phyloP scores from a whole-genome alignment of 2,329 filamentous ascomycete species.

The Diatrype stigma region DNA sequence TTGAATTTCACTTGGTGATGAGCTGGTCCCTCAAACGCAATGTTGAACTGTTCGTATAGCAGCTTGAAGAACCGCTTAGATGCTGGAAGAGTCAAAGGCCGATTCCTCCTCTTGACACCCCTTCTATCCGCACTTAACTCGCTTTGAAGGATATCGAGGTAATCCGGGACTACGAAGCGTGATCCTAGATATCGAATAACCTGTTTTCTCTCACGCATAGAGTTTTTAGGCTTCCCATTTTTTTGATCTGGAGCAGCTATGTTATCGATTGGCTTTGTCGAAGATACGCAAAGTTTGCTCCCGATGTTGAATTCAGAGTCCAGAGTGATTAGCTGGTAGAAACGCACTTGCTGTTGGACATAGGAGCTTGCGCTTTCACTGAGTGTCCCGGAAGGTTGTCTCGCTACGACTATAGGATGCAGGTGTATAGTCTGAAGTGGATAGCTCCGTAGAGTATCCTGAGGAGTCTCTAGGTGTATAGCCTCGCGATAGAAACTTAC shows the following conservation, averaged over 20 bases:
- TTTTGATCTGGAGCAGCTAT: slow-evolving; percentile 13
- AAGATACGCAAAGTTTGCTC: slow-evolving; percentile 30
- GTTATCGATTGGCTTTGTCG: slow-evolving; percentile 5
- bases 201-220: slow-evolving; percentile 7
- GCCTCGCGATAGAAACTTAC: slow-evolving; percentile 21
- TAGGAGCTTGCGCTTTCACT: slow-evolving; percentile 21
- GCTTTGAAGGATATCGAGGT: slow-evolving; percentile 3
- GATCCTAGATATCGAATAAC: slow-evolving; percentile 11
- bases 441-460: slow-evolving; percentile 2
- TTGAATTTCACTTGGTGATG: not conserved
- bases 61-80: slow-evolving; percentile 12
- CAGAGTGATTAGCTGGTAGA: slow-evolving; percentile 45
- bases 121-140: not conserved
- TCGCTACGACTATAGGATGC: slow-evolving; percentile 20
- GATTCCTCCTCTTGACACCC: not conserved
- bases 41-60: slow-evolving; percentile 18
- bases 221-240: slow-evolving; percentile 5
- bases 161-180: slow-evolving; percentile 21
- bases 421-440: slow-evolving; percentile 17
- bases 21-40: not conserved
- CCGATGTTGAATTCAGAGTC: slow-evolving; percentile 38
- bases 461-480: slow-evolving; percentile 8
- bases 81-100: not conserved
- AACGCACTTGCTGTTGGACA: slow-evolving; percentile 30
- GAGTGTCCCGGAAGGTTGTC: slow-evolving; percentile 3